Conservation (phyloP, 768 basidiomycete species). For the Leucocoprinus birnbaumii region DNA sequence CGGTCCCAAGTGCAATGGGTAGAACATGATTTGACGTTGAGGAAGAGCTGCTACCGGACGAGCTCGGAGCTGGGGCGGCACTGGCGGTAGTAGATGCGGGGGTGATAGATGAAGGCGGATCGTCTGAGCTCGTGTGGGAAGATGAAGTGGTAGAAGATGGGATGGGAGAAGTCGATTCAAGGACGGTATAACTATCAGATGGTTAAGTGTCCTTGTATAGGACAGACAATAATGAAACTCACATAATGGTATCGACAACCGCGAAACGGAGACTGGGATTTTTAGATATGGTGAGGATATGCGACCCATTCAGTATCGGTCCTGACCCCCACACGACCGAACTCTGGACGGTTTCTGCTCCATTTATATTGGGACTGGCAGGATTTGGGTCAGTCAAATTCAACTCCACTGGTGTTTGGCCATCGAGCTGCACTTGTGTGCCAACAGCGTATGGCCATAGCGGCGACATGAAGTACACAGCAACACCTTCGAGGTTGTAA, state of each 20-base stretch:
- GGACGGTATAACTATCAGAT: conserved; percentile 13
- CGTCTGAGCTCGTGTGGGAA: background rate
- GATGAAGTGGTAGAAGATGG: conserved; percentile 18
- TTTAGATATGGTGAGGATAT: conserved; percentile 38
- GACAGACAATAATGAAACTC: conserved; percentile 8
- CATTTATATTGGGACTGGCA: conserved; percentile 24
- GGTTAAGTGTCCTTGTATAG: background rate
- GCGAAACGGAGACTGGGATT: conserved; percentile 29
- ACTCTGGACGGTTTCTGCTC: conserved; percentile 35
- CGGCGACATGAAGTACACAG: conserved; percentile 35
- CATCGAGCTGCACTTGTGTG: conserved; percentile 37
- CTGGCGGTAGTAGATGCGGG: conserved; percentile 1
- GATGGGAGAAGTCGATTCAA: conserved; percentile 13
- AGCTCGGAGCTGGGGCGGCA: conserved; percentile 15
- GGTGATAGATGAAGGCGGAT: conserved; percentile 12
- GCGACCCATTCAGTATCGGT: conserved; percentile 27
- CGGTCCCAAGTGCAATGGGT: conserved; percentile 29
- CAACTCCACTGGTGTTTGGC: conserved; percentile 25
- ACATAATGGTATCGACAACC: conserved; percentile 39
- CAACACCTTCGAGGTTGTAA: conserved; percentile 23
- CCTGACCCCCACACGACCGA: conserved; percentile 33
- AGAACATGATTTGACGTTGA: conserved; percentile 19
- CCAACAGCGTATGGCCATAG: conserved; percentile 39
- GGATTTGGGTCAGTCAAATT: conserved; percentile 23
- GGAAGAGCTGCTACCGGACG: background rate